phyloP scores from a whole-genome alignment of 1,284 basidiomycete genomes.

The Papiliotrema nemorosa region DNA sequence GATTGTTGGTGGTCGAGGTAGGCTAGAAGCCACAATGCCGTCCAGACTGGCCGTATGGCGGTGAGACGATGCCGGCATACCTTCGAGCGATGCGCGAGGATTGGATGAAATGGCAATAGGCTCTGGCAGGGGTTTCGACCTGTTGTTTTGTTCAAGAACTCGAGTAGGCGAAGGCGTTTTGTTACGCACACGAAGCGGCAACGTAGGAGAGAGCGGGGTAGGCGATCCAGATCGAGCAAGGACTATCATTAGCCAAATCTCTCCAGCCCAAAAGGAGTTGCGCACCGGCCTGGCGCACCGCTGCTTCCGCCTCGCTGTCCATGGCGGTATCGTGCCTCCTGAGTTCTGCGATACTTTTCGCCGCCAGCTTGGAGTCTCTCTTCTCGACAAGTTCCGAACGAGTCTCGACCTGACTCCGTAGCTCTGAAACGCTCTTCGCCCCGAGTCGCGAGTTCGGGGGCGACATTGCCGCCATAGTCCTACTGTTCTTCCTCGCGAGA shows the following conservation, averaged over 20 bases:
- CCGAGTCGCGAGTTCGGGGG: conserved; percentile 11
- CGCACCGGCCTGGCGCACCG: conserved; percentile 5
- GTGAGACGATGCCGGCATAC: neutral
- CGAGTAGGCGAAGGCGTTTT: conserved; percentile 28
- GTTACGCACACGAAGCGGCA: conserved; percentile 25
- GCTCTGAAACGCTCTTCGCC: conserved; percentile 18
- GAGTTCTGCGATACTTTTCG: conserved; percentile 2
- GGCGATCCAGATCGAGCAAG: conserved; percentile 7
- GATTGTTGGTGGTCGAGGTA: neutral
- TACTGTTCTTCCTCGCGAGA: conserved; percentile 73
- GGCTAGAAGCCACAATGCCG: neutral
- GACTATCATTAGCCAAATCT: conserved; percentile 12
- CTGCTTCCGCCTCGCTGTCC: conserved; percentile 6
- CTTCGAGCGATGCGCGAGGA: neutral
- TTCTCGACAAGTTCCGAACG: conserved; percentile 7
- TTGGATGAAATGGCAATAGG: neutral
- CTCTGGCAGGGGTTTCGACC: neutral
- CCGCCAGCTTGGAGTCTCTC: neutral
- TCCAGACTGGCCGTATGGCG: neutral
- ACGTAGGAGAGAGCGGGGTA: conserved; percentile 9
- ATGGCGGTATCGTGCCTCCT: neutral
- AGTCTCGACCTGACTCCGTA: conserved; percentile 18
- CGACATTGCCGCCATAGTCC: conserved; percentile 49
- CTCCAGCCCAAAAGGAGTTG: neutral
- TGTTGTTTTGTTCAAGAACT: conserved; percentile 3